phyloP scores from a whole-genome alignment of 305 asterid genomes.

The Rubia tinctorum region DNA sequence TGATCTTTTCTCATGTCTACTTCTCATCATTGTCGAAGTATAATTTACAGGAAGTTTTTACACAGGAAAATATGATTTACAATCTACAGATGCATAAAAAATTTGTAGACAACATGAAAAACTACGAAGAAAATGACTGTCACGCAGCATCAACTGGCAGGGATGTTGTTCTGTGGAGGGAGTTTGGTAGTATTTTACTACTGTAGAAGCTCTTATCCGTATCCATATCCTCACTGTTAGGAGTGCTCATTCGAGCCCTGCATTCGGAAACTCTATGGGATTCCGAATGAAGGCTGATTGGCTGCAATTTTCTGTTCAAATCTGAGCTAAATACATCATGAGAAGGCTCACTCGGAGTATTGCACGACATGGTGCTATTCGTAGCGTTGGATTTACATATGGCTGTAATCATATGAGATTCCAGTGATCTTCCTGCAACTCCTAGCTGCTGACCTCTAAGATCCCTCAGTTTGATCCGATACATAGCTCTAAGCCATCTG shows the following conservation, averaged over 20 bases:
- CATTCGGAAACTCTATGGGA: slow-evolving; percentile 32
- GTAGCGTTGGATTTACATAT: slow-evolving; percentile 11
- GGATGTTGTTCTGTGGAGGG: slow-evolving; percentile 48
- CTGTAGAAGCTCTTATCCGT: slow-evolving; percentile 26
- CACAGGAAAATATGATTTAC: slow-evolving; percentile 8
- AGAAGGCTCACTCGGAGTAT: neutral
- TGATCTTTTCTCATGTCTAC: slow-evolving; percentile 10
- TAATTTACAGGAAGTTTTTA: neutral
- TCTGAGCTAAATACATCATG: slow-evolving; percentile 6
- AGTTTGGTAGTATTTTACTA: slow-evolving; percentile 31
- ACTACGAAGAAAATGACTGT: slow-evolving; percentile 4
- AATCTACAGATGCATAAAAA: slow-evolving; percentile 11
- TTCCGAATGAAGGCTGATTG: slow-evolving; percentile 33
- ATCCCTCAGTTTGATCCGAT: slow-evolving; percentile 42
- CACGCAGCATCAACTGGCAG: slow-evolving; percentile 60
- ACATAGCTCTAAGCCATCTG: slow-evolving; percentile 59
- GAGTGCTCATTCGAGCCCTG: slow-evolving; percentile 33
- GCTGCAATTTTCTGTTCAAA: slow-evolving; percentile 12
- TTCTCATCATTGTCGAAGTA: slow-evolving; percentile 2
- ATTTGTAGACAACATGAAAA: slow-evolving; percentile 1
- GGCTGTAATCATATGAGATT: slow-evolving; percentile 12
- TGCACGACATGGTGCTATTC: slow-evolving; percentile 11
- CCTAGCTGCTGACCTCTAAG: slow-evolving; percentile 37
- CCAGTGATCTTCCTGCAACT: slow-evolving; percentile 20
- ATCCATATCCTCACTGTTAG: slow-evolving; percentile 29